Conservation (phyloP, 1,139 yeast genomes). For the Suhomyces guaymorum region DNA sequence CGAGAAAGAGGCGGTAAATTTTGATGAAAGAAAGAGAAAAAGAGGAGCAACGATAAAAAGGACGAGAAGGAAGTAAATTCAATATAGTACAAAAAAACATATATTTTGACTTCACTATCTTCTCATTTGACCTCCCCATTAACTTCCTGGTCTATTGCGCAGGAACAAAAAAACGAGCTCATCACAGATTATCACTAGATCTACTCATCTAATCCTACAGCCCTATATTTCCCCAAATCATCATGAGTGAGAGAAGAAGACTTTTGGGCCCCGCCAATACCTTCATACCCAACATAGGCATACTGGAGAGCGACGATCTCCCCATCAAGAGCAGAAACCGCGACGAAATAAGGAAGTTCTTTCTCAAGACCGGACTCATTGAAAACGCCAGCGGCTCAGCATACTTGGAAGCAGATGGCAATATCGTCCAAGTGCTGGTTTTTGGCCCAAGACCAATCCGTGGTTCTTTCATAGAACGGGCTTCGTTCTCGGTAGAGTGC, state of each 20-base stretch:
- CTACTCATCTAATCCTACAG: background rate
- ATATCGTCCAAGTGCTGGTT: constrained; percentile 67
- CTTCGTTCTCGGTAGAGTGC: constrained; percentile 67
- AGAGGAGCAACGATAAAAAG: no score
- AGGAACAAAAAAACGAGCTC: constrained; percentile 11
- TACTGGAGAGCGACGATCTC: constrained; percentile 4
- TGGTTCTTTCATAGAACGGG: constrained; percentile 70
- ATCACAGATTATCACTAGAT: constrained; percentile 3
- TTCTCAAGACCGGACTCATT: constrained; percentile 60
- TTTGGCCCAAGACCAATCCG: constrained; percentile 90
- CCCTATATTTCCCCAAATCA: no score
- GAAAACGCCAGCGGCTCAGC: constrained; percentile 84
- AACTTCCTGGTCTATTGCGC: no score
- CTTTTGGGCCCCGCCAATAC: constrained; percentile 66
- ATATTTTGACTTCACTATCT: no score
- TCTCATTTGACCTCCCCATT: no score
- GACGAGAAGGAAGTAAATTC: no score
- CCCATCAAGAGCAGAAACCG: constrained; percentile 6
- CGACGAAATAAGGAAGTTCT: constrained; percentile 38
- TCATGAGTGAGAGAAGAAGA: constrained; percentile 64
- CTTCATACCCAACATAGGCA: constrained; percentile 42
- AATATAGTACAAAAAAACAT: no score
- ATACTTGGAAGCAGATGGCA: constrained; percentile 66
- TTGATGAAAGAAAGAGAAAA: no score
- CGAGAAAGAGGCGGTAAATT: no score